These are phyloP conservation scores for Backusella morwellensis DNA, from an alignment of 192 early-diverging fungal species.

Conservation along the genomic window DNA sequence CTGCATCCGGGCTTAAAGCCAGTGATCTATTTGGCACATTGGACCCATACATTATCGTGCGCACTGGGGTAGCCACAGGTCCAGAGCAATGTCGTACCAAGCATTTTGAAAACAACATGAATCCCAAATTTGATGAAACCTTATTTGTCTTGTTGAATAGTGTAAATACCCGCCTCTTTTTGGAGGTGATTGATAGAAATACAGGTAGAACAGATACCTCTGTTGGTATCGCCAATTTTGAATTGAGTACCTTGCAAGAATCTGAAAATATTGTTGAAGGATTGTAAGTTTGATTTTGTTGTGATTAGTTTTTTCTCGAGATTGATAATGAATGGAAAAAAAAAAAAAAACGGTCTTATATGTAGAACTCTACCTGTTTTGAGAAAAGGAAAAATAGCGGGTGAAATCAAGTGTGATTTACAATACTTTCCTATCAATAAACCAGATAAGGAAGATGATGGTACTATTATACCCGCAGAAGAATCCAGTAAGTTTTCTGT, in stretches of 20 bases:
- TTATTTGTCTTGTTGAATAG: slow-evolving; percentile 72
- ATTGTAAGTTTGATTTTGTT: slow-evolving; percentile 8
- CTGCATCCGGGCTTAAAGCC: slow-evolving; percentile 82
- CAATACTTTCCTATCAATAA: slow-evolving; percentile 40
- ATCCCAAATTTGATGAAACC: slow-evolving; percentile 88
- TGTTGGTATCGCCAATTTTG: slow-evolving; percentile 59
- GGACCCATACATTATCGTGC: slow-evolving; percentile 86
- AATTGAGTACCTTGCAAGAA: slow-evolving; percentile 42
- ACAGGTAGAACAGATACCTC: slow-evolving; percentile 66
- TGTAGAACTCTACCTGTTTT: slow-evolving; percentile 23
- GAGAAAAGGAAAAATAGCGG: slow-evolving; percentile 42
- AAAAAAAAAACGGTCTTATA: background rate
- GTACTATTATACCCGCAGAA: slow-evolving; percentile 36
- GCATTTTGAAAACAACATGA: slow-evolving; percentile 68
- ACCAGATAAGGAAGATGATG: slow-evolving; percentile 38
- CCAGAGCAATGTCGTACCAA: slow-evolving; percentile 61
- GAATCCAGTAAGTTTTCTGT: slow-evolving; percentile 42
- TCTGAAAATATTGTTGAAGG: slow-evolving; percentile 40
- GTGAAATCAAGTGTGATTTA: slow-evolving; percentile 36
- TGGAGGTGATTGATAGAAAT: slow-evolving; percentile 85
- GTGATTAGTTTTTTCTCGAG: too few relatives aligned
- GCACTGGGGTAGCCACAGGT: slow-evolving; percentile 59
- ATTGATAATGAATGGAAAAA: too few relatives aligned
- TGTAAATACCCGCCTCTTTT: slow-evolving; percentile 66
- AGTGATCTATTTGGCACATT: slow-evolving; percentile 82